Evolutionary conservation across 805 yeast species (phyloP), one percentile per base, ranked within the genome.

Genomic region (Alloascoidea hylecoeti): DNA sequence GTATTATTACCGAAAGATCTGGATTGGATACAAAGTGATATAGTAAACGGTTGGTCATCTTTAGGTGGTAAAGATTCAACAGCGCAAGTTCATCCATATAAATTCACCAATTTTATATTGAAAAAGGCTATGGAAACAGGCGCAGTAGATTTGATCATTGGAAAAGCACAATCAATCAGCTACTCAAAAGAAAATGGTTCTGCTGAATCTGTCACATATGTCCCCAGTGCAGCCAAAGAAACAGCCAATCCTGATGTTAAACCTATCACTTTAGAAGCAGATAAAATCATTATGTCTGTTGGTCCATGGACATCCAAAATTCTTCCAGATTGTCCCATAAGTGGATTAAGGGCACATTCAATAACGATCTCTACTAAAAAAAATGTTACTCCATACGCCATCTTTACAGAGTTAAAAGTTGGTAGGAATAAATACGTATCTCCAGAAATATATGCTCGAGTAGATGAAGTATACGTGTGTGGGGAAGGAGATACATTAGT

Each of bases 231-330:
- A 37, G 57, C 60, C 1, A 57, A 55, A 19, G 64, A 50, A 17
- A 48, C 46, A 37, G 30, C 30, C 30, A n/a, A n/a, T n/a, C 13
- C n/a, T n/a, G 30, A 23, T n/a, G 13, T 9, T 9, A 23, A 23
- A 23, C 54, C 61, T 36, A 51, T 74, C 5, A 69, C 68, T 23
- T 60, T 86, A 12, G 52, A 49, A 12, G 92, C 83, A 39, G 85
- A 83, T 51, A 77, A 82, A 48, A 76, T 85, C n/a, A 77, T 89
- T 6, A 63, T 92, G 49, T 66, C 94, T 0, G 82, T 84, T 47
- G 98, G 98, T 0, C 98, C 98, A 9, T 89, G 98, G 98, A 86
- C 96, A 2, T 79, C 95, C 2, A 79, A 78, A 50, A 72, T 89
- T 34, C 60, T 89, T 41, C 94, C 95, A 2, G 86, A 81, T 46